phyloP scores from a whole-genome alignment of 108 stramenopile genomes.

The Cylindrotheca closterium region DNA sequence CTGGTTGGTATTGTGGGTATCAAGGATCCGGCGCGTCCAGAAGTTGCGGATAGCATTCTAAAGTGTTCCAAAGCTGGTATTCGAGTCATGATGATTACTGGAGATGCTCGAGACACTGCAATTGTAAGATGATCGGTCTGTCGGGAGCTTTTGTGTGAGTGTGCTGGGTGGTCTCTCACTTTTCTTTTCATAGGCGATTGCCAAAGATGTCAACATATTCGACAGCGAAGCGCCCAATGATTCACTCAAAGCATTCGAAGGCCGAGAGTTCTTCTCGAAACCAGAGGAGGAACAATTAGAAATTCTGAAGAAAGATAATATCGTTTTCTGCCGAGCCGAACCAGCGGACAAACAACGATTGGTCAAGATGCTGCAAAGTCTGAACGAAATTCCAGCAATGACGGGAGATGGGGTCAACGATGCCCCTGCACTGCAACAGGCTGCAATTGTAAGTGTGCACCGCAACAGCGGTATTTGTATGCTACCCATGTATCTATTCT shows the following conservation, averaged over 20 bases:
- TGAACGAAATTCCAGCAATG: constrained; percentile 96
- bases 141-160: constrained; percentile 40
- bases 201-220: constrained; percentile 78
- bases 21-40: constrained; percentile 97
- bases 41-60: constrained; percentile 92
- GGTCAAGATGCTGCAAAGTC: constrained; percentile 91
- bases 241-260: constrained; percentile 75
- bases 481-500: constrained; percentile 71
- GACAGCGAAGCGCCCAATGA: constrained; percentile 28
- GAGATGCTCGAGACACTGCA: constrained; percentile 96
- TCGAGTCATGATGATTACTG: constrained; percentile 98
- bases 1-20: constrained; percentile 95
- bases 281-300: constrained; percentile 65
- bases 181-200: constrained; percentile 14
- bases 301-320: constrained; percentile 74
- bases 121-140: constrained; percentile 47
- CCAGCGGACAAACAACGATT: constrained; percentile 97
- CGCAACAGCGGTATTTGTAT: constrained; percentile 27
- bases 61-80: constrained; percentile 91
- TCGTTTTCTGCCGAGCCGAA: constrained; percentile 97
- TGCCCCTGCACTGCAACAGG: constrained; percentile 97
- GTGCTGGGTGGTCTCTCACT: constrained; percentile 42
- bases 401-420: constrained; percentile 99
- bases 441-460: constrained; percentile 71
- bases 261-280: constrained; percentile 83